These are phyloP conservation scores for Penicillium sp. DNA, from an alignment of 2,329 filamentous ascomycete genomes.

Conservation along the genomic window DNA sequence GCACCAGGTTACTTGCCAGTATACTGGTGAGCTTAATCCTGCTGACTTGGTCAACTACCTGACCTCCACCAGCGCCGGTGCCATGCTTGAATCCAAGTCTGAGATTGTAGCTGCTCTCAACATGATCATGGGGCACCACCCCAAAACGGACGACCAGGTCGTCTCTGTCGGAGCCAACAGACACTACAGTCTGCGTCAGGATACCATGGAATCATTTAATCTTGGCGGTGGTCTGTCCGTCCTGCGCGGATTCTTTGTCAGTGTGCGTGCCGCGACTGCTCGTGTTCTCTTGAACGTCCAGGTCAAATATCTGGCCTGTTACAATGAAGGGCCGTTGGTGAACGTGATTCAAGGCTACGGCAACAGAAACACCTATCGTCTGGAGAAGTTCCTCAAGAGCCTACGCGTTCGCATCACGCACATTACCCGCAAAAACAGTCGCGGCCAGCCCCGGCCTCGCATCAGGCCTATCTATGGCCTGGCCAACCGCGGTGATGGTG, in stretches of 20 bases:
- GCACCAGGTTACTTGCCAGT: conserved; percentile 31
- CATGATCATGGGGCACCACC: conserved; percentile 46
- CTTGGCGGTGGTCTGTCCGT: conserved; percentile 49
- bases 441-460: conserved; percentile 26
- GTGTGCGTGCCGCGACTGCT: conserved; percentile 50
- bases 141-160: conserved; percentile 36
- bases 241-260: conserved; percentile 54
- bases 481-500: conserved; percentile 36
- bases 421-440: conserved; percentile 30
- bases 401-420: conserved; percentile 39
- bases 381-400: conserved; percentile 33
- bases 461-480: conserved; percentile 43
- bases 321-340: conserved; percentile 40
- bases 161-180: conserved; percentile 47
- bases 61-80: conserved; percentile 28
- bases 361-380: conserved; percentile 16
- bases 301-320: conserved; percentile 53
- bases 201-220: conserved; percentile 26
- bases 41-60: conserved; percentile 41
- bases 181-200: conserved; percentile 40
- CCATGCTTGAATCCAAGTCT: conserved; percentile 37
- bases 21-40: conserved; percentile 29
- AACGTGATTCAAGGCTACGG: conserved; percentile 28
- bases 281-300: conserved; percentile 56
- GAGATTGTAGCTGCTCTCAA: conserved; percentile 53